Evolutionary conservation across 495 filamentous ascomycete species (phyloP).

Genomic region (Penicillium dipodomyicola): DNA sequence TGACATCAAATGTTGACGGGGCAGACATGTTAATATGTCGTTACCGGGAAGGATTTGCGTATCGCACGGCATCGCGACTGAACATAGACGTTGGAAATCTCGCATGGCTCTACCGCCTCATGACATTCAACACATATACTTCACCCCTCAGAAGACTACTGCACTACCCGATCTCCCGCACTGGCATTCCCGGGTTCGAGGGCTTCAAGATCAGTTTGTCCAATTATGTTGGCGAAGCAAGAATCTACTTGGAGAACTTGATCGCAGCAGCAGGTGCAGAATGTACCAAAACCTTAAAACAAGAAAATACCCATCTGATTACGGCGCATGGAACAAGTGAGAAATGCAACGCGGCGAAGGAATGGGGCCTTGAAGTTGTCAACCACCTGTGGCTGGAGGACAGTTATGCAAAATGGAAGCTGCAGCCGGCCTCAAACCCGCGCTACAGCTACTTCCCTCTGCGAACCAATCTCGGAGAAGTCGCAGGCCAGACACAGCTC

Average conservation of each 20-base stretch:
- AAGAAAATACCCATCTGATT: slow-evolving; percentile 92
- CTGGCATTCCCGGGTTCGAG: slow-evolving; percentile 76
- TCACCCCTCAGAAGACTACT: slow-evolving; percentile 75
- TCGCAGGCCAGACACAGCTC: slow-evolving; percentile 81
- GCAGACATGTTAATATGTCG: slow-evolving; percentile 84
- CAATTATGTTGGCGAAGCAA: slow-evolving; percentile 93
- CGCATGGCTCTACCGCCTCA: slow-evolving; percentile 88
- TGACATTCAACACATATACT: slow-evolving; percentile 84
- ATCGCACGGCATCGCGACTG: slow-evolving; percentile 67
- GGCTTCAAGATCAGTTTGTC: slow-evolving; percentile 78
- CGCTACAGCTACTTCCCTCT: slow-evolving; percentile 80
- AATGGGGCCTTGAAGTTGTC: slow-evolving; percentile 86
- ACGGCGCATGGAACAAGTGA: slow-evolving; percentile 84
- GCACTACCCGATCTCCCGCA: slow-evolving; percentile 79
- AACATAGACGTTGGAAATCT: slow-evolving; percentile 87
- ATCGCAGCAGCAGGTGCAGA: slow-evolving; percentile 77
- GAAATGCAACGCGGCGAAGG: slow-evolving; percentile 84
- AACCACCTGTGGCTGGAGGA: slow-evolving; percentile 99
- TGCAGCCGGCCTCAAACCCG: slow-evolving; percentile 61
- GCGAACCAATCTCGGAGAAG: slow-evolving; percentile 86
- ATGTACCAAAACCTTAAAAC: slow-evolving; percentile 89
- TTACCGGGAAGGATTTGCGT: slow-evolving; percentile 78
- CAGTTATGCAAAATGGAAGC: slow-evolving; percentile 83
- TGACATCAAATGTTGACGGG: slow-evolving; percentile 63
- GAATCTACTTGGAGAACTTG: slow-evolving; percentile 90